Evolutionary conservation across 2,329 filamentous ascomycete genomes (phyloP).

Genomic region (Aspergillus sp.): DNA sequence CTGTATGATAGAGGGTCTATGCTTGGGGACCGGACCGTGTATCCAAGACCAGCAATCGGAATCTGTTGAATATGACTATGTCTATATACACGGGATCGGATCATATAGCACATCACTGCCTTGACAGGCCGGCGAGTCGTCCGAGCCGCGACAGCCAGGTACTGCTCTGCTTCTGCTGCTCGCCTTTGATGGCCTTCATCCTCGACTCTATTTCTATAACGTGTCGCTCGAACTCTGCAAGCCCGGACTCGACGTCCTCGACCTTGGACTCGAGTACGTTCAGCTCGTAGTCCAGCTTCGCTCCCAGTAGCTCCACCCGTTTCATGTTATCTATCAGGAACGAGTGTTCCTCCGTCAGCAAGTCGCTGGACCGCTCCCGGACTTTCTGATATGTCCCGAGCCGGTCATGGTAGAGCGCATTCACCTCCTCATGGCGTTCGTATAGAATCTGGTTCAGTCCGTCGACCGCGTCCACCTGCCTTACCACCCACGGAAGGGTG

Average conservation of each 20-base stretch:
- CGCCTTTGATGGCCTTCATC: slow-evolving; percentile 52
- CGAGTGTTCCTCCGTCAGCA: slow-evolving; percentile 60
- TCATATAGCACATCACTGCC: slow-evolving; percentile 11
- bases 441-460: slow-evolving; percentile 57
- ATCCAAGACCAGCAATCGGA: no score
- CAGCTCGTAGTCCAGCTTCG: slow-evolving; percentile 88
- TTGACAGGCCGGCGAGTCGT: slow-evolving; percentile 17
- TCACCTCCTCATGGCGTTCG: slow-evolving; percentile 55
- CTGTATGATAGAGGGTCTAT: no score
- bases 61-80: no score
- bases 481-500: slow-evolving; percentile 36
- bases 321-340: slow-evolving; percentile 62
- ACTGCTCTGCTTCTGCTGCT: slow-evolving; percentile 54
- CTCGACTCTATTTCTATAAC: slow-evolving; percentile 61
- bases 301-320: slow-evolving; percentile 70
- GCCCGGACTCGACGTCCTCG: slow-evolving; percentile 75
- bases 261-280: slow-evolving; percentile 69
- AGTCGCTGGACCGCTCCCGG: slow-evolving; percentile 56
- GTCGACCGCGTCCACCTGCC: slow-evolving; percentile 34
- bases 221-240: slow-evolving; percentile 69
- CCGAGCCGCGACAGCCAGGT: slow-evolving; percentile 52
- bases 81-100: no score
- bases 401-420: slow-evolving; percentile 58
- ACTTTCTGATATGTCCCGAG: slow-evolving; percentile 61
- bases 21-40: no score